A percentile compares a stretch with the other conserved stretches of the same genome.
These are phyloP conservation scores for Exophiala lecanii-corni DNA, from an alignment of 2,329 filamentous ascomycete genomes.

Conservation along the genomic window DNA sequence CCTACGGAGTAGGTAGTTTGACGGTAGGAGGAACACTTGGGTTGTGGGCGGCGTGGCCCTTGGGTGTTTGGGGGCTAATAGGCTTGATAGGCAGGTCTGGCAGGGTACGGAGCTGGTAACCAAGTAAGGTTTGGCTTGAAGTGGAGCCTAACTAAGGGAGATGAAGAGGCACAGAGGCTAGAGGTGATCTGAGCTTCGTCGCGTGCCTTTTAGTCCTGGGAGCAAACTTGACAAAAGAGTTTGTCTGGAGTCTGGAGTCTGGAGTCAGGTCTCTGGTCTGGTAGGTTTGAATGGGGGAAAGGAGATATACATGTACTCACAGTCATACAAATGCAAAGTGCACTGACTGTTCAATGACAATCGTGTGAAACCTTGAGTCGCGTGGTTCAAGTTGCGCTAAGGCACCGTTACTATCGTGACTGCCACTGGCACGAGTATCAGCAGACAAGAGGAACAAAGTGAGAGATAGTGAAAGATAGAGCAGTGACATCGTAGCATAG, in stretches of 20 bases:
- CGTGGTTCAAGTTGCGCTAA: slow-evolving; percentile 11
- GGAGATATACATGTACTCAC: not conserved
- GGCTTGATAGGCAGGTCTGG: not conserved
- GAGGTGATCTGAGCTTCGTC: no score
- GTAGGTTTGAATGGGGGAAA: not conserved
- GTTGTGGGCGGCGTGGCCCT: no score
- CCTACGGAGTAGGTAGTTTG: no score
- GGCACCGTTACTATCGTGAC: slow-evolving; percentile 11
- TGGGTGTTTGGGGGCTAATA: no score
- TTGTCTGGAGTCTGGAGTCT: no score
- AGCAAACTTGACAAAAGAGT: not conserved
- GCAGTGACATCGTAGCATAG: slow-evolving; percentile 20
- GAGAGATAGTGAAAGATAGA: slow-evolving; percentile 20
- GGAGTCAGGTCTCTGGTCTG: no score
- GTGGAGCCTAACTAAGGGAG: not conserved
- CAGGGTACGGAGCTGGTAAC: not conserved
- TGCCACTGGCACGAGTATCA: slow-evolving; percentile 9
- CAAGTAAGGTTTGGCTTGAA: not conserved
- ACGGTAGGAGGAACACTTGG: no score
- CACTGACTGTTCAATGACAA: slow-evolving; percentile 2
- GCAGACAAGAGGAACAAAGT: slow-evolving; percentile 4
- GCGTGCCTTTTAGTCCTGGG: no score
- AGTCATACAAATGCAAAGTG: not conserved
- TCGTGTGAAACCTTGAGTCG: not conserved
- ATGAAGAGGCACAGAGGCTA: not conserved